These are phyloP conservation scores for Globisporangium parvum DNA, from an alignment of 352 stramenopile species.

Conservation along the genomic window DNA sequence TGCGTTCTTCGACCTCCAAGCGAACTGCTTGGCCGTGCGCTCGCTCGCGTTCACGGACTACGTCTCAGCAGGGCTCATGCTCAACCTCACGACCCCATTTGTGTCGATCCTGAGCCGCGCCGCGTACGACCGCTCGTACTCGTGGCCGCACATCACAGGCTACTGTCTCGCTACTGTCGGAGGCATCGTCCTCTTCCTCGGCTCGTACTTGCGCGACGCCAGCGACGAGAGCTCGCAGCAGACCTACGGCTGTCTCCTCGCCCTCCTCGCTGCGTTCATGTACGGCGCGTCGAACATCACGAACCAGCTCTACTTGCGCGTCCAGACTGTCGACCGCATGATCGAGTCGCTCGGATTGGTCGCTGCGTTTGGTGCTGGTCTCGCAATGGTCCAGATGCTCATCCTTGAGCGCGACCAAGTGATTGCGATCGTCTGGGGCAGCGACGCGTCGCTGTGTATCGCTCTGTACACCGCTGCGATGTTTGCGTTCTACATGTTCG, in stretches of 20 bases:
- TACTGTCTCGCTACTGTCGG: constrained; percentile 18
- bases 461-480: constrained; percentile 26
- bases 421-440: constrained; percentile 22
- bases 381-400: constrained; percentile 24
- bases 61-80: constrained; percentile 22
- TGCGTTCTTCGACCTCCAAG: constrained; percentile 35
- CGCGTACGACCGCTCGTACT: constrained; percentile 19
- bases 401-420: constrained; percentile 21
- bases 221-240: constrained; percentile 16
- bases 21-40: constrained; percentile 27
- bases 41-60: constrained; percentile 32
- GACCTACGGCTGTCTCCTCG: constrained; percentile 27
- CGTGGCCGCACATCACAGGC: constrained; percentile 22
- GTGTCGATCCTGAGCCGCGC: constrained; percentile 26
- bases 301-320: constrained; percentile 31
- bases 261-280: constrained; percentile 23
- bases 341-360: constrained; percentile 32
- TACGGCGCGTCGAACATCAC: constrained; percentile 33
- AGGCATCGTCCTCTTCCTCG: constrained; percentile 22
- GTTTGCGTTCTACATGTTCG: constrained; percentile 34
- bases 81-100: constrained; percentile 46
- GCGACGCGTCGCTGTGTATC: constrained; percentile 20
- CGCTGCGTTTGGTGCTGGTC: constrained; percentile 19
- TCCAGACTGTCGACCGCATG: constrained; percentile 12
- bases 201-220: constrained; percentile 15